These are phyloP conservation scores for Spiromastix sp. DNA, from an alignment of 2,329 filamentous ascomycete genomes.

Conservation along the genomic window DNA sequence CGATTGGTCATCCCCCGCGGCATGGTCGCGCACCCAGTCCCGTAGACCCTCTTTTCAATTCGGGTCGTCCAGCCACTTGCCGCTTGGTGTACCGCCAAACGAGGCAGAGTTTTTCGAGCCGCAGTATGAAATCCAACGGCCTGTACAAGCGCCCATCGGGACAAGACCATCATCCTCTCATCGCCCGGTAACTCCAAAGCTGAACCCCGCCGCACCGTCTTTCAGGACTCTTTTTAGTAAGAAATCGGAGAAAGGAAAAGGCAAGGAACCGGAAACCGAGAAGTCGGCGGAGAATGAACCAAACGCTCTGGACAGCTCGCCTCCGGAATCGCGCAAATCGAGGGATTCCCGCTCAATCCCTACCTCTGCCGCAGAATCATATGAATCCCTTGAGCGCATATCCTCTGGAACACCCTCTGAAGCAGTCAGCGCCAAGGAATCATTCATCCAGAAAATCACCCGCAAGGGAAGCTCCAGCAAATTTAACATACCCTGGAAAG, in stretches of 20 bases:
- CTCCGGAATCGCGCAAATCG: slow-evolving; percentile 35
- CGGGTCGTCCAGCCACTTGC: slow-evolving; percentile 57
- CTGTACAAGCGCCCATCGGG: slow-evolving; percentile 61
- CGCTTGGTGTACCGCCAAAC: slow-evolving; percentile 42
- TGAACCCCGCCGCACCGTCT: slow-evolving; percentile 83
- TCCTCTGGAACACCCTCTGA: slow-evolving; percentile 33
- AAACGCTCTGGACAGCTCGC: slow-evolving; percentile 29
- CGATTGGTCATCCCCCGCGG: slow-evolving; percentile 42
- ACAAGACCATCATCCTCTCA: slow-evolving; percentile 57
- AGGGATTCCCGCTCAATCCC: slow-evolving; percentile 35
- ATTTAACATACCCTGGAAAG: slow-evolving; percentile 42
- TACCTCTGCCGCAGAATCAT: slow-evolving; percentile 36
- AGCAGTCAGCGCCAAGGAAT: slow-evolving; percentile 33
- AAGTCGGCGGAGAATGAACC: slow-evolving; percentile 19
- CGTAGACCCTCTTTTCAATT: slow-evolving; percentile 70
- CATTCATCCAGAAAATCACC: slow-evolving; percentile 42
- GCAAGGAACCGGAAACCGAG: slow-evolving; percentile 17
- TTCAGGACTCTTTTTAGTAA: slow-evolving; percentile 66
- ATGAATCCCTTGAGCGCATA: slow-evolving; percentile 38
- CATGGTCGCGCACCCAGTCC: slow-evolving; percentile 69
- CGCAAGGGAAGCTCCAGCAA: slow-evolving; percentile 42
- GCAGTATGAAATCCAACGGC: slow-evolving; percentile 38
- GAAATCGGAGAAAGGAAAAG: slow-evolving; percentile 30
- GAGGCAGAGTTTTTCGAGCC: slow-evolving; percentile 40
- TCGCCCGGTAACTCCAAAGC: slow-evolving; percentile 45